Evolutionary conservation across 371 early-diverging fungal species (phyloP), one percentile per base, ranked within the genome.

Genomic region (Mucor plumbeus): DNA sequence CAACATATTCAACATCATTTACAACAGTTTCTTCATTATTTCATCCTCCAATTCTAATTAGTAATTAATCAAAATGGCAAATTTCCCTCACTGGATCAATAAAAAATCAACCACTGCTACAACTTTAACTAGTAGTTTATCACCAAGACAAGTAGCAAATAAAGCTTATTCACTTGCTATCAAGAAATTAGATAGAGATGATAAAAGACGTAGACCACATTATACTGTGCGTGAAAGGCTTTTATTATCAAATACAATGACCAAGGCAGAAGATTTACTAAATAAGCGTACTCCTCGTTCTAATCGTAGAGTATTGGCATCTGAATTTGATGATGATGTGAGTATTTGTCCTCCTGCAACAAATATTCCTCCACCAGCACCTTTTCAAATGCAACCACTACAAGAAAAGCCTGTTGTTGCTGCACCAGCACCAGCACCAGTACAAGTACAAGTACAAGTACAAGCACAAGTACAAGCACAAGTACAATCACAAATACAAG

Each of bases 101-200:
- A 70, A 70, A 54, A 72, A 53, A 31, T 53, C 53, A 53, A 53
- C 31, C 53, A 26, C 53, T 53, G 26, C 31, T 53, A 64, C 57
- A 64, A 57, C 15, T 54, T 62, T 10, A 63, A 55, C 47, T 33
- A 67, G 17, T 57, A 57, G 39, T 9, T 26, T 75, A 55, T 81
- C 81, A 5, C 81, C 81, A 36, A 74, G 81, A 38, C 81, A 81
- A 59, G 57, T 78, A 19, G 81, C 81, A 26, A 76, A 66, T 50
- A 78, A 76, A 61, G 73, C 77, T 5, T 63, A 72, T 50, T 59
- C 70, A n/a, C 61, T 81, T 39, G 76, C 71, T 8, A 64, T 71
- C 58, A 81, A 81, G 57, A 81, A 81, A 55, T 48, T 81, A 5
- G 75, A 81, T 57, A 74, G 68, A 19, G 81, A 81, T 66, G 73